Evolutionary conservation across 129 eudicot genomes (phyloP).

Genomic region (Lactuca sativa): DNA sequence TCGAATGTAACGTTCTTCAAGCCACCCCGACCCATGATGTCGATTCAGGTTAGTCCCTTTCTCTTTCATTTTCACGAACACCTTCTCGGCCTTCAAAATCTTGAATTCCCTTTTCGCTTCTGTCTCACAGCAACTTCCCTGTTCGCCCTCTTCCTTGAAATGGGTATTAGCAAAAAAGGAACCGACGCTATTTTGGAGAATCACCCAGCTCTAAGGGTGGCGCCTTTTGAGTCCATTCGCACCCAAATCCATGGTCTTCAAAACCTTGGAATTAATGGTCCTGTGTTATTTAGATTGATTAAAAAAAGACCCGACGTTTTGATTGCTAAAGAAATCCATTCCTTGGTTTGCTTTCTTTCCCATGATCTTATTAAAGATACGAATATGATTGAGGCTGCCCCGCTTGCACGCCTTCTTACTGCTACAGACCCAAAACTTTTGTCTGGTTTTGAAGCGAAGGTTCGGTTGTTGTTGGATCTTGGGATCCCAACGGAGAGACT

Average conservation of each 20-base stretch:
- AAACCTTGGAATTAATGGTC: slow-evolving; percentile 49
- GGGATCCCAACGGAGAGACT: slow-evolving; percentile 70
- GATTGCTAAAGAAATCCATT: slow-evolving; percentile 49
- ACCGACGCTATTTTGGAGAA: slow-evolving; percentile 35
- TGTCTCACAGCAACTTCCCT: slow-evolving; percentile 46
- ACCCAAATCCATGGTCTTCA: slow-evolving; percentile 48
- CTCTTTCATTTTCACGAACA: slow-evolving; percentile 34
- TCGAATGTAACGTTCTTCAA: slow-evolving; percentile 20
- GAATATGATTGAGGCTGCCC: slow-evolving; percentile 45
- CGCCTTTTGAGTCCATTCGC: slow-evolving; percentile 52
- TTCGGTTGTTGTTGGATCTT: slow-evolving; percentile 41
- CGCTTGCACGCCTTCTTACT: slow-evolving; percentile 69
- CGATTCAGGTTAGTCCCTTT: slow-evolving; percentile 32
- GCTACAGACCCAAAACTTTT: slow-evolving; percentile 47
- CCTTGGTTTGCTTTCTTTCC: slow-evolving; percentile 38
- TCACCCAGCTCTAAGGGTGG: slow-evolving; percentile 47
- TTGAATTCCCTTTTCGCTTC: background rate
- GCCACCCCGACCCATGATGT: slow-evolving; percentile 8
- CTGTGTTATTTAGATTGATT: slow-evolving; percentile 45
- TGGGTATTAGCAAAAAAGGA: slow-evolving; percentile 62
- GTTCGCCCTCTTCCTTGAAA: slow-evolving; percentile 51
- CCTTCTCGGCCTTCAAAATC: background rate
- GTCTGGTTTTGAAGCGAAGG: slow-evolving; percentile 64
- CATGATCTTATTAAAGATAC: slow-evolving; percentile 18
- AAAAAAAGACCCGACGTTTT: slow-evolving; percentile 59